These are phyloP conservation scores for Isoetes taiwanensis DNA, from an alignment of 75 land plant species.

Conservation along the genomic window DNA sequence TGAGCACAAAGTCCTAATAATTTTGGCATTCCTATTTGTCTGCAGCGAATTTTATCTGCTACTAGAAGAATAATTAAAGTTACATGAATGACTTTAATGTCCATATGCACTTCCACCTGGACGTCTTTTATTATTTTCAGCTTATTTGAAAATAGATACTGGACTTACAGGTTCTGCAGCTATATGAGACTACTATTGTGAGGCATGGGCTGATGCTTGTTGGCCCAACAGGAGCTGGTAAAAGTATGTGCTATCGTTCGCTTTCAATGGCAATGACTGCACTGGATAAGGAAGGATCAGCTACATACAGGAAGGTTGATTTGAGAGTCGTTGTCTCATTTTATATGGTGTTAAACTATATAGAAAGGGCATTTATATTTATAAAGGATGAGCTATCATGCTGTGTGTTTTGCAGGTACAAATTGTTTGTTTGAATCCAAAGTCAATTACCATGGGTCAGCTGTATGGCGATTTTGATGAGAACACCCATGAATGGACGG, in stretches of 20 bases:
- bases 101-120: too few species aligned
- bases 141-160: too few species aligned
- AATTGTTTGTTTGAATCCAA: constrained; percentile 30
- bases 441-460: constrained; percentile 33
- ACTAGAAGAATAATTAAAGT: too few species aligned
- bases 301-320: constrained; percentile 19
- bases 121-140: too few species aligned
- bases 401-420: constrained; percentile 13
- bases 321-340: too few species aligned
- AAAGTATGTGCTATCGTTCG: constrained; percentile 25
- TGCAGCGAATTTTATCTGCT: too few species aligned
- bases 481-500: constrained; percentile 36
- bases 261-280: constrained; percentile 29
- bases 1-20: too few species aligned
- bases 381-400: not conserved
- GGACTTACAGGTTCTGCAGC: constrained; percentile 17
- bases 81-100: too few species aligned
- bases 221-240: constrained; percentile 33
- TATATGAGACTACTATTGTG: constrained; percentile 30
- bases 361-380: not conserved
- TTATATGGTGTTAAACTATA: too few species aligned
- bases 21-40: too few species aligned
- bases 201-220: constrained; percentile 36
- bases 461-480: constrained; percentile 32
- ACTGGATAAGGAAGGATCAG: constrained; percentile 21